Base-by-base conservation (phyloP, 495 filamentous ascomycete species). In the Aspergillus steynii region DNA sequence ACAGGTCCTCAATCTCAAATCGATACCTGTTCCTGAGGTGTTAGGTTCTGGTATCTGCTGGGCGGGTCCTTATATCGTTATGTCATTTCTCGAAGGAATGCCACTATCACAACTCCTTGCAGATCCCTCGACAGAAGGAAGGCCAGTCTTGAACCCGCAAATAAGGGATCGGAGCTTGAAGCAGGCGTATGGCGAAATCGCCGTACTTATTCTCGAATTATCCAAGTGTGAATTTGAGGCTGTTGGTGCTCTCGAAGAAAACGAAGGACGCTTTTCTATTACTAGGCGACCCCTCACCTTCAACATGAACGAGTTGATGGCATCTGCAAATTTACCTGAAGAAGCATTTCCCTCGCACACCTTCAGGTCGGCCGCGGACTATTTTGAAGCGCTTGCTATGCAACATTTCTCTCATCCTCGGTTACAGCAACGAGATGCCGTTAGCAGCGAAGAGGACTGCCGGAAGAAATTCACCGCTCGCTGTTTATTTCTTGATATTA, bases 51-150 rank as follows among this genome's bases (percentile, higher is more conserved):
- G 67, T 1, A 70, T 65, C 8, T 66, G 65, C 29, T 63, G 65
- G 2, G 49, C 78, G 42, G 76, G 80, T 4, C 77, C 77, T 1
- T 83, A 79, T 62, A 78, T 82, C 53, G 78, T 84, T 50, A 79
- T 80, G 69, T 65, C 71, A 20, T 77, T 76, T 58, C 55, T 82
- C 50, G 67, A 76, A 49, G 70, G 78, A 54, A 52, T 59, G 4
- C 50, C 54, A 29, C 56, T 72, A 31, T 55, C 45, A 12, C 29
- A 51, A 42, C 66, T 61, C 42, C 67, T 70, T 10, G 63, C 51
- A 53, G 69, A 74, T 57, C 58, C 61, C 37, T 56, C 58, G 31
- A 52, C 6, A 9, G 10, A 54, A 42, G 54, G 61, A 31, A 31
- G 37, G 49, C 56, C 56, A n/a, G 65, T 61, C 10, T 50, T 78